phyloP scores from a whole-genome alignment of 2,329 filamentous ascomycete genomes.

The Colletotrichum australisinense region DNA sequence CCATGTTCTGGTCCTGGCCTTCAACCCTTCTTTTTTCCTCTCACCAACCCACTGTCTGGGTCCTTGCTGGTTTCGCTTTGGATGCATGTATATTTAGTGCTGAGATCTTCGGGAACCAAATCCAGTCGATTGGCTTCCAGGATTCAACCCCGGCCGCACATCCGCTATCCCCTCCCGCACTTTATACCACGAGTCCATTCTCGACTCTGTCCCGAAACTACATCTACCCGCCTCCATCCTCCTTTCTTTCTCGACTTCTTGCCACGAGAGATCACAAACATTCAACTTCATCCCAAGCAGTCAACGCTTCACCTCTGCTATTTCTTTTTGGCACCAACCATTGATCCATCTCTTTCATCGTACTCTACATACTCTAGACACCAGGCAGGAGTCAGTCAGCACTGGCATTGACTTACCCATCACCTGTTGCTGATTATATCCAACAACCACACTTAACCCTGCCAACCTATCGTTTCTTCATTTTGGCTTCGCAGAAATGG shows the following conservation, averaged over 20 bases:
- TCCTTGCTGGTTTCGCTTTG: constrained; percentile 29
- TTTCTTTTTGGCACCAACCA: constrained; percentile 18
- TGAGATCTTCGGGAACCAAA: constrained; percentile 31
- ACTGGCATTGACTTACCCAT: neutral
- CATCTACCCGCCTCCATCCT: constrained; percentile 16
- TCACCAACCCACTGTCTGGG: constrained; percentile 21
- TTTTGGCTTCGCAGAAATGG: constrained; percentile 47
- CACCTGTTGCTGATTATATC: neutral
- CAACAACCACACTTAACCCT: constrained; percentile 22
- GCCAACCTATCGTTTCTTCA: neutral
- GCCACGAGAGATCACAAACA: constrained; percentile 41
- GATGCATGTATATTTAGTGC: constrained; percentile 35
- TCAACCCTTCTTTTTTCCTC: constrained; percentile 24
- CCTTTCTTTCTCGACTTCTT: constrained; percentile 18
- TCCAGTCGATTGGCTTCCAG: constrained; percentile 19
- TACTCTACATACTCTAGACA: neutral
- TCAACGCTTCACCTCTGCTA: constrained; percentile 1
- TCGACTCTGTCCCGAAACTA: constrained; percentile 14
- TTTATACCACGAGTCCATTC: constrained; percentile 13
- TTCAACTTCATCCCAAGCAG: constrained; percentile 13
- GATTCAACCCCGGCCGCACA: constrained; percentile 29
- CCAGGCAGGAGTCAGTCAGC: neutral
- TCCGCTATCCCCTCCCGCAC: constrained; percentile 7
- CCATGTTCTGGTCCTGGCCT: constrained; percentile 21
- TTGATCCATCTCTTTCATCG: neutral